Evolutionary conservation across 129 eudicot genomes (phyloP).

Genomic region (Chrysanthemum makinoi): DNA sequence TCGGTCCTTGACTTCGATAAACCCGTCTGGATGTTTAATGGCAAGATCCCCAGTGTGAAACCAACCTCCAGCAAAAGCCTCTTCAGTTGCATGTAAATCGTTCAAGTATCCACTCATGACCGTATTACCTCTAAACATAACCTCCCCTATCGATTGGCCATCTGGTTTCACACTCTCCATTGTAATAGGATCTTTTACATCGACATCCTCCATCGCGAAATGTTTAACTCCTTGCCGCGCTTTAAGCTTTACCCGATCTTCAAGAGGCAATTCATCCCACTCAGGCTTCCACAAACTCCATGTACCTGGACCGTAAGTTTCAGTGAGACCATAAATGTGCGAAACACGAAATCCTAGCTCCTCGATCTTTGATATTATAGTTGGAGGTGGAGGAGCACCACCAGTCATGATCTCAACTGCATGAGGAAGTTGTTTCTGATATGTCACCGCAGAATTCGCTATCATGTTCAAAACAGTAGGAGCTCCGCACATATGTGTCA

Average conservation of each 20-base stretch:
- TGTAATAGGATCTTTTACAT: conserved; percentile 39
- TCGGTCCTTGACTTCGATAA: conserved; percentile 47
- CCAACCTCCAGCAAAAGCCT: conserved; percentile 57
- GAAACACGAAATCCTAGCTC: conserved; percentile 45
- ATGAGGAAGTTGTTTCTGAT: conserved; percentile 46
- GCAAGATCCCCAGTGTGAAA: conserved; percentile 48
- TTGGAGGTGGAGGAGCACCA: conserved; percentile 63
- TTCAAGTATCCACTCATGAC: conserved; percentile 55
- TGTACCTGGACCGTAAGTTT: conserved; percentile 54
- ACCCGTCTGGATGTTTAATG: conserved; percentile 43
- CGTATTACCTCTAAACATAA: conserved; percentile 59
- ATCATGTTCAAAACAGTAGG: conserved; percentile 79
- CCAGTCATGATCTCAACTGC: conserved; percentile 48
- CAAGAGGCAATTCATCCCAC: conserved; percentile 47
- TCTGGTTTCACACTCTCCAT: conserved; percentile 48
- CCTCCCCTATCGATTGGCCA: conserved; percentile 47
- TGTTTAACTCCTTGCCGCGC: conserved; percentile 60
- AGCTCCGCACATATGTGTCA: conserved; percentile 76
- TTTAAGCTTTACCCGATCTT: conserved; percentile 34
- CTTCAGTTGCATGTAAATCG: conserved; percentile 25
- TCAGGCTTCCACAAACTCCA: conserved; percentile 50
- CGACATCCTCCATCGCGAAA: conserved; percentile 49
- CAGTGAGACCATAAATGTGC: conserved; percentile 60
- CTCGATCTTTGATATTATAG: conserved; percentile 40
- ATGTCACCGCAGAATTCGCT: conserved; percentile 35